Evolutionary conservation across 306 rosid species (phyloP), one percentile per base, ranked within the genome.

Genomic region (peach (Prunus persica)): DNA sequence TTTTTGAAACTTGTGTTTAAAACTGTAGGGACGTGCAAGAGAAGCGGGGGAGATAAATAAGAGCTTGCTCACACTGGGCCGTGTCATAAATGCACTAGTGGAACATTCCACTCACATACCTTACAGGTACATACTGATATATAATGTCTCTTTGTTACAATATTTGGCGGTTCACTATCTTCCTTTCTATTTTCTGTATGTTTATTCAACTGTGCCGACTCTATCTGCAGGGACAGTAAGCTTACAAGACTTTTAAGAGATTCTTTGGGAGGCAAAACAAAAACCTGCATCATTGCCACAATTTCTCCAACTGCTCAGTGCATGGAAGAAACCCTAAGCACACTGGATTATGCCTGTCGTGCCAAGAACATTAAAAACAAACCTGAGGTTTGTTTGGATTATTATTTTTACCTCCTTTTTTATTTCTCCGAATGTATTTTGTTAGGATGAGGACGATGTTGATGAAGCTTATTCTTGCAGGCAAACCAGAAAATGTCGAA

Each of bases 1-100:
- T 49, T 46, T 54, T 49, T 74, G n/a, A 50, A 76, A 43, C 66
- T 20, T 43, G 18, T 25, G 49, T 51, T 65, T 63, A 22, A 80
- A 78, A 76, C 82, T 86, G 67, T 84, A 95, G 99, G 90, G 92
- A 54, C 96, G 97, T 60, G 99, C 99, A 52, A 88, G 99, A 87
- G 98, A 95, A 89, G 98, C 98, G 4, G 98, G 98, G 79, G 98
- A 95, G 91, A 95, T 95, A 84, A 95, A 95, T 80, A 95, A 95
- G 86, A 95, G 99, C 96, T 81, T 95, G 79, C 97, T 95, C 82
- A 95, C 99, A 46, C 83, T 95, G 38, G 99, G 99, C 51, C 97
- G 99, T 66, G 97, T 92, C 74, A 95, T 95, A 73, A 95, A 95
- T 87, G 96, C 99, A 5, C 85, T 95, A 13, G 99, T 92, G 82